A percentile compares a stretch with the other conserved stretches of the same genome.
These are phyloP conservation scores for Elongisporangium prolatum DNA, from an alignment of 352 stramenopile species.

Conservation along the genomic window DNA sequence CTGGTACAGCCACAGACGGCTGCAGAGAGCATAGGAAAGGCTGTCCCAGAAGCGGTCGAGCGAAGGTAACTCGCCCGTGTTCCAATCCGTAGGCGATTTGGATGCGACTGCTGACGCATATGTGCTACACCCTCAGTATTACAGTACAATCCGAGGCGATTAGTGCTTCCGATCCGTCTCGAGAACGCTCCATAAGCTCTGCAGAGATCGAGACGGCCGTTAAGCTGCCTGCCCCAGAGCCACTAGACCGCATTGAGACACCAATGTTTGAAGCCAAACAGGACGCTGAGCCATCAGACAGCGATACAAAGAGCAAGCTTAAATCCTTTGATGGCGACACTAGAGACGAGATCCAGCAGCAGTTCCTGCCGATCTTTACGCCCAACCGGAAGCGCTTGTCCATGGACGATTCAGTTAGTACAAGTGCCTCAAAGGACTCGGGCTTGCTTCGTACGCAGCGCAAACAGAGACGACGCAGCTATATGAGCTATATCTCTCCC, in stretches of 20 bases:
- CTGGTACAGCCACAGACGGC: not conserved
- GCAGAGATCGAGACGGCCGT: not conserved
- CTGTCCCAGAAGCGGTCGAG: not conserved
- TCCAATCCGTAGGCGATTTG: not conserved
- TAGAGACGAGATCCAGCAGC: not conserved
- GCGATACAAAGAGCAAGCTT: not conserved
- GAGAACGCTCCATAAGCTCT: not conserved
- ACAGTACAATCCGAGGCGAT: not conserved
- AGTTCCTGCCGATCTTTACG: not conserved
- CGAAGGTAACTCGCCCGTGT: not conserved
- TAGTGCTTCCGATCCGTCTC: not conserved
- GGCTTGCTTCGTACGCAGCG: slow-evolving; percentile 7
- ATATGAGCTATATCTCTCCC: slow-evolving; percentile 46
- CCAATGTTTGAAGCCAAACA: not conserved
- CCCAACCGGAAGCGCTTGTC: not conserved
- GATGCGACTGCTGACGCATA: not conserved
- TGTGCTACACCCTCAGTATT: not conserved
- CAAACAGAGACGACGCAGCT: slow-evolving; percentile 43
- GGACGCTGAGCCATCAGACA: not conserved
- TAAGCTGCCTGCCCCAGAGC: not conserved
- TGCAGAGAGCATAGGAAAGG: not conserved
- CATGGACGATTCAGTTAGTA: not conserved
- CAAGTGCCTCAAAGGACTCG: slow-evolving; percentile 1
- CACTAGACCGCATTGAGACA: not conserved
- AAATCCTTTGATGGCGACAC: not conserved